Percentiles rank a stretch among this genome's conserved stretches.
Evolutionary conservation across 805 yeast genomes (phyloP).

Genomic region (Saccharomycopsis sp.): DNA sequence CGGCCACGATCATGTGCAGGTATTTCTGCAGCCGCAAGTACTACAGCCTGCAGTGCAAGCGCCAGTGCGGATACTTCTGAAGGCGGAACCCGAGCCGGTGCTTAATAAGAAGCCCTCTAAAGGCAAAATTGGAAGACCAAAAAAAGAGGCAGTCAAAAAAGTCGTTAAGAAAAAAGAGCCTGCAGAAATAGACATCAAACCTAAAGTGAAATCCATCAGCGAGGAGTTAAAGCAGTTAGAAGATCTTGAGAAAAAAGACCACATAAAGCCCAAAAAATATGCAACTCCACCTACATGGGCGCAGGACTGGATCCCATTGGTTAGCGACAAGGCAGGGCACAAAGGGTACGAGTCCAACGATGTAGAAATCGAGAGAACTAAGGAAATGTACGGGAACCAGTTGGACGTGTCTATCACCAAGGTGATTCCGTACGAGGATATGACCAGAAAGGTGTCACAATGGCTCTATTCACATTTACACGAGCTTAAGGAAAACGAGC

Average conservation of each 20-base stretch:
- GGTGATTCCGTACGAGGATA: constrained; percentile 70
- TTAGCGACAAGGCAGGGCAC: constrained; percentile 20
- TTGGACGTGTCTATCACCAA: constrained; percentile 53
- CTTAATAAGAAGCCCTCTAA: too few species aligned
- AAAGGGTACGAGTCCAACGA: not conserved
- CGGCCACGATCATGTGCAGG: not conserved
- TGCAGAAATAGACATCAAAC: not conserved
- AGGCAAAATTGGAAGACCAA: too few species aligned
- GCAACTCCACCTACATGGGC: constrained; percentile 67
- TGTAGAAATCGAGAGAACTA: constrained; percentile 5
- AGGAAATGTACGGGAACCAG: constrained; percentile 5
- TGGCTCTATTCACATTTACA: constrained; percentile 83
- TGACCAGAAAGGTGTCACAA: constrained; percentile 73
- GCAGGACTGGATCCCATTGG: constrained; percentile 54
- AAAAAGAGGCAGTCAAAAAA: too few species aligned
- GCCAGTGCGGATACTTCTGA: too few species aligned
- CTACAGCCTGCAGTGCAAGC: not conserved
- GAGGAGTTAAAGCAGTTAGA: constrained; percentile 14
- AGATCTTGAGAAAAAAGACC: constrained; percentile 6
- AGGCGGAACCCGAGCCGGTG: too few species aligned
- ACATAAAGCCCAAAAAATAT: constrained; percentile 17
- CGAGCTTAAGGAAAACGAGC: constrained; percentile 33
- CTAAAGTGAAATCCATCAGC: constrained; percentile 1
- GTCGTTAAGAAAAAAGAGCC: too few species aligned
- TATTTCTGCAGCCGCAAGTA: not conserved